Conservation (phyloP, 2,329 filamentous ascomycete genomes). For the Nothopassalora personata region DNA sequence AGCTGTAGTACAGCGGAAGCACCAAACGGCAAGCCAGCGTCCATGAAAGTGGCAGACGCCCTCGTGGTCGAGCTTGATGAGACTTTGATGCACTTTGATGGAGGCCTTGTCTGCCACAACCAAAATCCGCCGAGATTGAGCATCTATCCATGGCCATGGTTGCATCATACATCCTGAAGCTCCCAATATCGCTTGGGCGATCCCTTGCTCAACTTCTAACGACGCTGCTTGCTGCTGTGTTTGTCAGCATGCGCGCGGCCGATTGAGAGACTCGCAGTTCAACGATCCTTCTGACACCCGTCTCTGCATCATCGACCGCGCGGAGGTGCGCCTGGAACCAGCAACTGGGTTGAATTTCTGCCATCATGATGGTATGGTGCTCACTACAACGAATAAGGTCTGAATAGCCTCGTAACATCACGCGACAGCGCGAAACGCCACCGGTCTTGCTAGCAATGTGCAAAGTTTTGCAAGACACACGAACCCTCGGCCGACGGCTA, state of each 20-base stretch:
- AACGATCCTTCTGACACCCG: not conserved
- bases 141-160: not conserved
- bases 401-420: not conserved
- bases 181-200: slow-evolving; percentile 6
- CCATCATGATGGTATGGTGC: not conserved
- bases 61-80: slow-evolving; percentile 12
- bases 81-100: not conserved
- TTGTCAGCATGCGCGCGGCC: not conserved
- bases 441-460: not conserved
- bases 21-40: slow-evolving; percentile 1
- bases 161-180: slow-evolving; percentile 5
- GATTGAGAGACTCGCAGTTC: not conserved
- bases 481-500: not conserved
- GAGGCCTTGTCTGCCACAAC: not conserved
- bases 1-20: slow-evolving; percentile 5
- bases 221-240: not conserved
- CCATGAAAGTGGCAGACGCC: not conserved
- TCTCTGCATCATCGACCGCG: not conserved
- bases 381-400: not conserved
- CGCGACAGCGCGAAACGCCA: not conserved
- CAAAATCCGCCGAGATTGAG: slow-evolving; percentile 13
- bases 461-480: not conserved
- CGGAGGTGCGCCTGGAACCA: not conserved
- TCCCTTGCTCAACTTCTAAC: not conserved
- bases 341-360: not conserved